Percentiles rank a stretch among this genome's conserved stretches.
These are phyloP conservation scores for Hyphopichia wangnamkhiaoensis DNA, from an alignment of 1,139 yeast species.

Conservation along the genomic window DNA sequence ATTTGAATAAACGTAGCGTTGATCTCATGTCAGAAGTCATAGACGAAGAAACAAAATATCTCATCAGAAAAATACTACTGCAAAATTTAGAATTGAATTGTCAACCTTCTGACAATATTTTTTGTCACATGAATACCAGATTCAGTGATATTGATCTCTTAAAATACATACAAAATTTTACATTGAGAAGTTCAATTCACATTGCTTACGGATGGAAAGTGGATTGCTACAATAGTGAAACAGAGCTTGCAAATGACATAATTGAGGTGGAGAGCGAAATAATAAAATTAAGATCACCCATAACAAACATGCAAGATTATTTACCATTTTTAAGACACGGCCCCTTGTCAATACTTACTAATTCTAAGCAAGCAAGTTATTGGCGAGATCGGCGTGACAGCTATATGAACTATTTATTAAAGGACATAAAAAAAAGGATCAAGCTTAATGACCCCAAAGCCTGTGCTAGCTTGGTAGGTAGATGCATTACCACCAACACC, in stretches of 20 bases:
- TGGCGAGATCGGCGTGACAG: constrained; percentile 50
- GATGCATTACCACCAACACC: constrained; percentile 23
- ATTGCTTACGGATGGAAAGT: constrained; percentile 62
- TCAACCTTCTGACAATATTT: constrained; percentile 23
- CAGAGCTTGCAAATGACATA: constrained; percentile 51
- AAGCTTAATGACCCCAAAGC: constrained; percentile 15
- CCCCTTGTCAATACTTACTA: constrained; percentile 22
- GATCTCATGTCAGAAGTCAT: constrained; percentile 37
- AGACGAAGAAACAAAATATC: constrained; percentile 41
- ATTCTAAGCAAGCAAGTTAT: constrained; percentile 28
- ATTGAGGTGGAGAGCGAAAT: constrained; percentile 65
- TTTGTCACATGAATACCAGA: constrained; percentile 12
- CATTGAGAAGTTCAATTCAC: constrained; percentile 55
- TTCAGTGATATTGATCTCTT: constrained; percentile 42
- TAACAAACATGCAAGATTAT: constrained; percentile 62
- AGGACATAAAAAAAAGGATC: constrained; percentile 20
- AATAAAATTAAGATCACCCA: constrained; percentile 62
- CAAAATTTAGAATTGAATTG: constrained; percentile 19
- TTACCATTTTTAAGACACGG: constrained; percentile 50
- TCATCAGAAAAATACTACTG: constrained; percentile 27
- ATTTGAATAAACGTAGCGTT: constrained; percentile 43
- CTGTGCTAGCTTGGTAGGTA: constrained; percentile 45
- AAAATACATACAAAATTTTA: constrained; percentile 50
- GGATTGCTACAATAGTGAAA: constrained; percentile 42
- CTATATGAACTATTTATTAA: constrained; percentile 50